These are phyloP conservation scores for Stagonosporopsis rhizophila DNA, from an alignment of 2,329 filamentous ascomycete species.

Conservation along the genomic window DNA sequence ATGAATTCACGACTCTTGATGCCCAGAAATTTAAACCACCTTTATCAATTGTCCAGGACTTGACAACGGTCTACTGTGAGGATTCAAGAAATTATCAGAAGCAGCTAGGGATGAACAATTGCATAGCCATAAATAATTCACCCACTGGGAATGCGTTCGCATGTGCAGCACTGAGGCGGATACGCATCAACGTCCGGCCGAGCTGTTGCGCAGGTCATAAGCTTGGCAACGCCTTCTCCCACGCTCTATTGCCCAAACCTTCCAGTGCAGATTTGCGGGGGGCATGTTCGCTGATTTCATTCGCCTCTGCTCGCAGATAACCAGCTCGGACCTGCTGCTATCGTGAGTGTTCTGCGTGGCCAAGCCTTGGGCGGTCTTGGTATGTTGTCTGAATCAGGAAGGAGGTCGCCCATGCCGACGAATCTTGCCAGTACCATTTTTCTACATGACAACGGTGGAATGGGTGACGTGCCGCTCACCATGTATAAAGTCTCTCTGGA, in stretches of 20 bases:
- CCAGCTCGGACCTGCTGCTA: slow-evolving; percentile 20
- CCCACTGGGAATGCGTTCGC: background rate
- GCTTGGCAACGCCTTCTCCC: slow-evolving; percentile 15
- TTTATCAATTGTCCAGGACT: background rate
- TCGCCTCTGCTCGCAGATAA: slow-evolving; percentile 13
- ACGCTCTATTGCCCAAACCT: slow-evolving; percentile 2
- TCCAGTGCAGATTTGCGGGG: background rate
- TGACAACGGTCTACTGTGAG: too few species aligned
- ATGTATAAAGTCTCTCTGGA: slow-evolving; percentile 4
- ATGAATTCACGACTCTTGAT: background rate
- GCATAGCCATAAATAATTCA: background rate
- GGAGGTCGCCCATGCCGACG: slow-evolving; percentile 11
- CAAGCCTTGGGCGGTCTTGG: slow-evolving; percentile 18
- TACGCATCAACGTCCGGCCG: slow-evolving; percentile 2
- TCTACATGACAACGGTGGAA: background rate
- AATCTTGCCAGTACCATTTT: slow-evolving; percentile 1
- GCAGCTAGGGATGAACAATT: background rate
- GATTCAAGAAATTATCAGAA: background rate
- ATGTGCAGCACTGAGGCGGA: slow-evolving; percentile 1
- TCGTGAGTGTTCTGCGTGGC: slow-evolving; percentile 10
- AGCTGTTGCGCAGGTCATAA: background rate
- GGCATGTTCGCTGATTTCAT: background rate
- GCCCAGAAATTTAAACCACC: background rate
- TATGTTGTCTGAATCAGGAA: slow-evolving; percentile 11
- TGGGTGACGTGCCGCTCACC: background rate